Evolutionary conservation across 23 red algal species (phyloP), one percentile per base, ranked within the genome.

Genomic region (Cyanidioschyzon merolae): DNA sequence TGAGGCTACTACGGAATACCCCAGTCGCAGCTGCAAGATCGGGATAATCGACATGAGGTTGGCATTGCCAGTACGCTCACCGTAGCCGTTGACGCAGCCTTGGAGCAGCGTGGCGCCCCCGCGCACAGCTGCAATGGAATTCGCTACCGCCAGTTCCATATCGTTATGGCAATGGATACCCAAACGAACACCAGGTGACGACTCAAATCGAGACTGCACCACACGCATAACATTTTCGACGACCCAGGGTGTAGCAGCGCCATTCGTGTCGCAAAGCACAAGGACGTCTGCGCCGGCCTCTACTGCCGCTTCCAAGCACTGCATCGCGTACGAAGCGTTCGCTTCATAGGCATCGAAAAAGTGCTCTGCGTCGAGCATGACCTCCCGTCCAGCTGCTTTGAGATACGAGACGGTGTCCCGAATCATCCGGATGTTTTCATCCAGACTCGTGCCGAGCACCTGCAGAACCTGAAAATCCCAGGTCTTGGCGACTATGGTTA

Each of bases 161-260:
- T 98, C 94, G 76, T 98, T 98, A 74, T 98, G 94, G 67, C 88
- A 91, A 75, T 98, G 94, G 24, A 98, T 85, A 32, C 94, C 94
- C 37, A 98, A 76, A 34, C 85, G 39, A 25, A 41, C 39, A 27
- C 30, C 38, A 18, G 1, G 31, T 2, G n/a, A 2, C 37, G 75
- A 39, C 51, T 30, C 40, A 15, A 80, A 75, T 17, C 12, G 32
- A 7, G 12, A 35, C n/a, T 27, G 12, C 0, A 98, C 94, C 2
- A 71, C 59, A 0, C 15, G 57, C 12, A 88, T 91, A 37, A 86
- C 75, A 35, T 79, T 31, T 2, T 84, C 77, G 67, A 98, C 50
- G 27, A 89, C 78, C 94, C 94, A 98, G 41, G 94, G 94, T 38
- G 85, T 39, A 18, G 76, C 85, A 0, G 88, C 94, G 37, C 94